These are phyloP conservation scores for Kwoniella dendrophila DNA, from an alignment of 768 basidiomycete genomes.

Conservation along the genomic window DNA sequence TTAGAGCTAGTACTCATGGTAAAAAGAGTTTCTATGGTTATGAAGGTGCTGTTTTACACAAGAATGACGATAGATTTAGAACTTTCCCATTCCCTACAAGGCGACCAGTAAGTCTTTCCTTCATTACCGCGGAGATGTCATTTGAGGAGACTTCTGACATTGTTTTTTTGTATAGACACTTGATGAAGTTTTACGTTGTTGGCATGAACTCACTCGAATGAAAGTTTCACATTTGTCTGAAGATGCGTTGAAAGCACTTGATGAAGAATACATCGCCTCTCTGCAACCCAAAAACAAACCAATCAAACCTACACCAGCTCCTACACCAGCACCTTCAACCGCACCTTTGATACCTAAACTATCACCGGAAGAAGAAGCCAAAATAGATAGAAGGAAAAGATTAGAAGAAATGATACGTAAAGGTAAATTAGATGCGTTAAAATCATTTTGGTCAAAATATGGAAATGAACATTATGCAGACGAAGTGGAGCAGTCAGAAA, in stretches of 20 bases:
- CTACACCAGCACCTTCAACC: constrained; percentile 57
- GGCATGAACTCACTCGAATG: constrained; percentile 77
- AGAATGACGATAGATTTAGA: constrained; percentile 76
- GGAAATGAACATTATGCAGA: constrained; percentile 63
- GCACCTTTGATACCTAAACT: constrained; percentile 66
- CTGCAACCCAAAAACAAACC: constrained; percentile 74
- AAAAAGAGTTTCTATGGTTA: constrained; percentile 87
- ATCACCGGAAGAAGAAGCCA: constrained; percentile 74
- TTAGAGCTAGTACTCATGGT: constrained; percentile 85
- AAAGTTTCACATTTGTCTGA: constrained; percentile 86
- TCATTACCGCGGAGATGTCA: neutral
- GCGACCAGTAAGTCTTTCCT: constrained; percentile 70
- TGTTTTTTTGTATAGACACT: constrained; percentile 66
- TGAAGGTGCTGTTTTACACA: constrained; percentile 73
- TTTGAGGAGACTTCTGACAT: too few species aligned
- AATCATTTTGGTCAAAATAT: constrained; percentile 79
- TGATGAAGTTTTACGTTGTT: constrained; percentile 82
- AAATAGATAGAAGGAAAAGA: constrained; percentile 78
- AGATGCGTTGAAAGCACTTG: constrained; percentile 77
- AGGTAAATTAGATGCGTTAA: constrained; percentile 78
- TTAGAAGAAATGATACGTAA: constrained; percentile 88
- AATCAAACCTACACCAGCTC: constrained; percentile 56
- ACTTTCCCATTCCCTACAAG: constrained; percentile 96
- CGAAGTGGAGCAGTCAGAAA: too few species aligned
- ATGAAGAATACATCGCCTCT: constrained; percentile 85